phyloP scores from a whole-genome alignment of 2,329 filamentous ascomycete genomes.

The Exophiala aquamarina region DNA sequence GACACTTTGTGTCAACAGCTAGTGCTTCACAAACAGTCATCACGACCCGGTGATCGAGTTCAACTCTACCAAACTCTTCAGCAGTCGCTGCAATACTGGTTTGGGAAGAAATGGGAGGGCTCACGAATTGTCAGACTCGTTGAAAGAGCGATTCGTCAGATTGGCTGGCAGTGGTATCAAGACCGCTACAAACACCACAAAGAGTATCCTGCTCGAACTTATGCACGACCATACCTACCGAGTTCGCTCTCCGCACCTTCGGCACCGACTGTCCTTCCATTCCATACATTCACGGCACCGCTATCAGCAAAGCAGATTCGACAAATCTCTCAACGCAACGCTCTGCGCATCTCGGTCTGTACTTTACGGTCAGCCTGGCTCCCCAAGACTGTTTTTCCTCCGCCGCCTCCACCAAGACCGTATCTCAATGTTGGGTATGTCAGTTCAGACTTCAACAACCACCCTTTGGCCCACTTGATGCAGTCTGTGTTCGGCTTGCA shows the following conservation, averaged over 20 bases:
- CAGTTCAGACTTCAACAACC: slow-evolving; percentile 98
- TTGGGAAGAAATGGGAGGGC: slow-evolving; percentile 80
- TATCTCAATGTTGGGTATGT: slow-evolving; percentile 92
- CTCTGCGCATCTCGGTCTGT: slow-evolving; percentile 85
- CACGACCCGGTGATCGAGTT: slow-evolving; percentile 7
- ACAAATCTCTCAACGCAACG: slow-evolving; percentile 92
- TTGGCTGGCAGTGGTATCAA: slow-evolving; percentile 83
- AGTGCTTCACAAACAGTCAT: slow-evolving; percentile 29
- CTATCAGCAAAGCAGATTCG: slow-evolving; percentile 88
- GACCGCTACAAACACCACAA: slow-evolving; percentile 69
- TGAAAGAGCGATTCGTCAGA: slow-evolving; percentile 76
- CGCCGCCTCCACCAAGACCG: slow-evolving; percentile 77
- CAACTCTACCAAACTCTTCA: slow-evolving; percentile 30
- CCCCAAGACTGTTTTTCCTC: slow-evolving; percentile 75
- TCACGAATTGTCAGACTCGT: slow-evolving; percentile 78
- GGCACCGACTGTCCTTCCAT: slow-evolving; percentile 91
- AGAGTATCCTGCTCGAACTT: slow-evolving; percentile 58
- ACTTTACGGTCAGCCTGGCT: slow-evolving; percentile 87
- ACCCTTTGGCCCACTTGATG: slow-evolving; percentile 95
- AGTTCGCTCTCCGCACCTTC: slow-evolving; percentile 72
- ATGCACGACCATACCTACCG: slow-evolving; percentile 73
- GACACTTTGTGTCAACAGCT: slow-evolving; percentile 53
- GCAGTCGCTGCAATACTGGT: slow-evolving; percentile 58
- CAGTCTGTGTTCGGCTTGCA: slow-evolving; percentile 97
- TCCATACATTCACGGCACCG: slow-evolving; percentile 96